Base-by-base conservation (phyloP, 2,329 filamentous ascomycete species). In the Penicillium sp. region DNA sequence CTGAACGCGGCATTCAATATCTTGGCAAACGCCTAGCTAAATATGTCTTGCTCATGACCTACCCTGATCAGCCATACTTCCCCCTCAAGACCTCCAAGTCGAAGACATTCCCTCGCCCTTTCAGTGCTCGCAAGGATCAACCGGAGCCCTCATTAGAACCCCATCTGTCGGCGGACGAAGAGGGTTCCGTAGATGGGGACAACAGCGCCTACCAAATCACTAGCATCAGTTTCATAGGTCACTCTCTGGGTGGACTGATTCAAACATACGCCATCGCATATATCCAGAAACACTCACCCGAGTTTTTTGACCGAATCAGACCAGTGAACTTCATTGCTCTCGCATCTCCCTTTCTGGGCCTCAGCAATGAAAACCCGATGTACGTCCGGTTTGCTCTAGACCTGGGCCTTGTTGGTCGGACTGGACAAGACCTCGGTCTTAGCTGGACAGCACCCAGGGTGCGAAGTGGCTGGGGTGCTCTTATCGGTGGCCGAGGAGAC, bases 371-470 rank as follows among this genome's bases (percentile, higher is more conserved):
- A 66, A 98, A 98, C 61, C 93, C 93, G 0, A 78, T 97, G 49
- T 98, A 98, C 67, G 88, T 98, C 70, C 95, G 91, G 63, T 97
- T 98, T 68, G 93, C 93, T 0, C 76, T 98, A 3, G 93, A 98
- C 67, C 95, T 97, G 72, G 93, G 93, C 0, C 79, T 98, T 1
- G 92, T 98, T 12, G 93, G 93, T n/a, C 82, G 92, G 46, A 96
- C 93, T 2, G 93, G 93, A 6, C 89, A 97, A 69, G 93, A 98
- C 72, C 78, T 98, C 7, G 93, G 93, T 20, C 75, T 98, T 53
- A 95, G 91, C 1, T 98, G 93, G 93, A 83, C 89, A 62, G 86
- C 92, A 12, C 92, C 92, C 0, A 79, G 95, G 62, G 86, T 88
- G 15, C 81, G 87, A 63, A 93, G 84, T 67, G 89, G 91, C 42